phyloP scores from a whole-genome alignment of 495 filamentous ascomycete species.

The Xylaria longipes region DNA sequence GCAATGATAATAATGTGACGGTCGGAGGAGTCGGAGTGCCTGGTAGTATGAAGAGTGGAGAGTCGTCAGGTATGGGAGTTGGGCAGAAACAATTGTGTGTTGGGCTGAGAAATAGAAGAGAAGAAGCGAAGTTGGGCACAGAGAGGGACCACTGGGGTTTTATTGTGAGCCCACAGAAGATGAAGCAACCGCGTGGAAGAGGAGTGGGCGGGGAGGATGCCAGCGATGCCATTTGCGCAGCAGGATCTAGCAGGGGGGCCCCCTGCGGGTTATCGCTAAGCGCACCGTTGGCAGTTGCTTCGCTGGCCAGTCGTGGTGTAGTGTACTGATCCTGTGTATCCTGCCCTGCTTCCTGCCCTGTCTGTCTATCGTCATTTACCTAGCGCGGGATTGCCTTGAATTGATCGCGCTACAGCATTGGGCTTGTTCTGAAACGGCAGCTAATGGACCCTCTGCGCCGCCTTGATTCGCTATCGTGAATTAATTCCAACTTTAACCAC shows the following conservation, averaged over 20 bases:
- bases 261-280: constrained; percentile 18
- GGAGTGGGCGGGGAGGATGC: constrained; percentile 21
- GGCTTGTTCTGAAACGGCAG: constrained; percentile 20
- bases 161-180: constrained; percentile 45
- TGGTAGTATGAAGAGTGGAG: constrained; percentile 21
- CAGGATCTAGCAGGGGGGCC: constrained; percentile 13
- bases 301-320: constrained; percentile 22
- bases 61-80: constrained; percentile 30
- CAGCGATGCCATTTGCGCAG: constrained; percentile 27
- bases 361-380: constrained; percentile 3
- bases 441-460: background rate
- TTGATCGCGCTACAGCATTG: background rate
- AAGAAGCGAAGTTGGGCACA: constrained; percentile 54
- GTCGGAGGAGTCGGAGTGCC: constrained; percentile 8
- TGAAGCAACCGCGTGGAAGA: constrained; percentile 8
- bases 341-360: constrained; percentile 6
- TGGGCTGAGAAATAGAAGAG: constrained; percentile 55
- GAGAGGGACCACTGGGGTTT: constrained; percentile 56
- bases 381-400: background rate
- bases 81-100: constrained; percentile 54
- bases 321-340: background rate
- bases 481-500: background rate
- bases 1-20: constrained; percentile 28
- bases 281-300: constrained; percentile 25
- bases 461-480: constrained; percentile 21